Conservation (phyloP, 1,284 basidiomycete genomes). For the Phylloporus sp. region DNA sequence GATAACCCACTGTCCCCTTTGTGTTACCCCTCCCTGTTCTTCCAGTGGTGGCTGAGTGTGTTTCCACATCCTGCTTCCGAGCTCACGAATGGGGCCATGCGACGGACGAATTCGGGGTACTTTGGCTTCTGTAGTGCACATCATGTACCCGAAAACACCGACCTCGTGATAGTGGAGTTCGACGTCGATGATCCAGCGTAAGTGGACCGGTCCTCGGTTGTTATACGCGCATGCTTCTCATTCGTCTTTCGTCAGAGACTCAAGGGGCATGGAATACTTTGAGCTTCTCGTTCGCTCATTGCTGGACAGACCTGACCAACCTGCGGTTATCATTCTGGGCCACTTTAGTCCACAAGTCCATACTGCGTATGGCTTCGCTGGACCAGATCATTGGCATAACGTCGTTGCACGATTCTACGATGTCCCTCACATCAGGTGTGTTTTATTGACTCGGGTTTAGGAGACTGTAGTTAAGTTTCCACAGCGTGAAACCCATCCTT, state of each 20-base stretch:
- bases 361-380: constrained; percentile 77
- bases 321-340: constrained; percentile 88
- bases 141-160: constrained; percentile 90
- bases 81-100: constrained; percentile 93
- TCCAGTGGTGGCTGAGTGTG: constrained; percentile 93
- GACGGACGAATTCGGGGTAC: constrained; percentile 87
- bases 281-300: constrained; percentile 91
- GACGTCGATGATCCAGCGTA: constrained; percentile 88
- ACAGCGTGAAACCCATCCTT: constrained; percentile 77
- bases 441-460: neutral
- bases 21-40: constrained; percentile 91
- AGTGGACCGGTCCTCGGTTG: constrained; percentile 39
- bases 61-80: constrained; percentile 96
- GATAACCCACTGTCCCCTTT: constrained; percentile 85
- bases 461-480: neutral
- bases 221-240: constrained; percentile 6
- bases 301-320: constrained; percentile 84
- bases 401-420: constrained; percentile 95
- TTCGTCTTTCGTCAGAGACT: constrained; percentile 53
- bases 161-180: constrained; percentile 92
- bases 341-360: constrained; percentile 90
- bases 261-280: constrained; percentile 79
- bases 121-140: constrained; percentile 91
- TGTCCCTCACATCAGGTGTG: constrained; percentile 81
- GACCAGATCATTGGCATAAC: constrained; percentile 87